These are phyloP conservation scores for Copromyces sp. DNA, from an alignment of 495 filamentous ascomycete genomes.

Conservation along the genomic window DNA sequence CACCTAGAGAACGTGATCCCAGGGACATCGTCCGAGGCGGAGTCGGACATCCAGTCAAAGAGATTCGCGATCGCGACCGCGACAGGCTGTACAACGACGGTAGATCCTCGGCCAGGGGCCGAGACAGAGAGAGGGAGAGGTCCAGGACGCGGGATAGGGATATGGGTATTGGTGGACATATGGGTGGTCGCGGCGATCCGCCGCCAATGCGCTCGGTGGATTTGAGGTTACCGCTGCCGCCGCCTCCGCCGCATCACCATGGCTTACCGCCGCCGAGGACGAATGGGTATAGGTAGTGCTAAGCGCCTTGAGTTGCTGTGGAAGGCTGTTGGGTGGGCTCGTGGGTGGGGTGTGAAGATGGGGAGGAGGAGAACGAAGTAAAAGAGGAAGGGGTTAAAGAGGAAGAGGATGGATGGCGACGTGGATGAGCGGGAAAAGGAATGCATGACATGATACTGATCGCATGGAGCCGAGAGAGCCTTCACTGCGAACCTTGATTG, in stretches of 20 bases:
- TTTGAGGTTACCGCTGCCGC: neutral
- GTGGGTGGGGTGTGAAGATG: neutral
- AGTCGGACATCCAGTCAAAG: neutral
- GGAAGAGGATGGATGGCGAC: neutral
- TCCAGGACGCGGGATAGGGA: conserved; percentile 11
- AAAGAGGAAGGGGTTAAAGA: neutral
- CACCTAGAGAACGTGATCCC: neutral
- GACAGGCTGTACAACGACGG: neutral
- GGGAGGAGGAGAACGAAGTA: neutral
- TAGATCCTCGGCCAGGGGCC: neutral
- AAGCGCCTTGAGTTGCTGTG: neutral
- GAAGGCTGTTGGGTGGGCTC: neutral
- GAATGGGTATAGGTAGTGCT: neutral
- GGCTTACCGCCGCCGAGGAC: neutral
- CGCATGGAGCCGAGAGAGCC: too few species aligned
- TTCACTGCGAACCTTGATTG: neutral
- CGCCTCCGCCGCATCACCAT: neutral
- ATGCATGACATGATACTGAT: neutral
- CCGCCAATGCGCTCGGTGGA: neutral
- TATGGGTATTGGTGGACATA: neutral
- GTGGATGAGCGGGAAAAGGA: neutral
- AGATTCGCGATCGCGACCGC: neutral
- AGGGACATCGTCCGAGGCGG: neutral
- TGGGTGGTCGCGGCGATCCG: neutral
- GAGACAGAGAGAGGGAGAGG: neutral